Percentiles rank a stretch among this genome's conserved stretches.
These are phyloP conservation scores for Eremothecium sinecaudum DNA, from an alignment of 1,139 yeast genomes.

Conservation along the genomic window DNA sequence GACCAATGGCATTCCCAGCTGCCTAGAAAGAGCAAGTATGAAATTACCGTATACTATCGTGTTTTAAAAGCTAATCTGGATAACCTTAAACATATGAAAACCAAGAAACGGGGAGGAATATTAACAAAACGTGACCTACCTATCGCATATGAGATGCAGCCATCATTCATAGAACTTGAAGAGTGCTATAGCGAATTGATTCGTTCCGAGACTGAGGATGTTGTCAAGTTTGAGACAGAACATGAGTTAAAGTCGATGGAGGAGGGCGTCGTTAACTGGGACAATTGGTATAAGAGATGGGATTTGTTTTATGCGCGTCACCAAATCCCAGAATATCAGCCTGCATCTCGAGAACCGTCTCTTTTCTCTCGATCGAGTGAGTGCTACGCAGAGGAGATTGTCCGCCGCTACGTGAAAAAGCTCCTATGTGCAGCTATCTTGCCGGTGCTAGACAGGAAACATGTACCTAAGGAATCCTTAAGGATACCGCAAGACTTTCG, in stretches of 20 bases:
- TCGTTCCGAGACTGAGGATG: conserved; percentile 4
- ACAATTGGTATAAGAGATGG: conserved; percentile 28
- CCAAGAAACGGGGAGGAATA: conserved; percentile 15
- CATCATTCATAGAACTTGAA: conserved; percentile 22
- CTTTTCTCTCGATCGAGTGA: conserved; percentile 12
- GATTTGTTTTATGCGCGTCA: conserved; percentile 19
- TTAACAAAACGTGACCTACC: conserved; percentile 20
- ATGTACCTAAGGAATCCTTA: conserved; percentile 10
- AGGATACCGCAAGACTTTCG: conserved; percentile 1
- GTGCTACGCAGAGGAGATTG: conserved; percentile 11
- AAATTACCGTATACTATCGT: conserved; percentile 23
- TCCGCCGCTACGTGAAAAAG: conserved; percentile 14
- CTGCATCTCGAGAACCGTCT: conserved; percentile 13
- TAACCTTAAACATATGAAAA: conserved; percentile 13
- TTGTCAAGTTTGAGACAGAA: conserved; percentile 2
- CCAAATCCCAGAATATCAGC: conserved; percentile 16
- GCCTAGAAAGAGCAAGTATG: conserved; percentile 22
- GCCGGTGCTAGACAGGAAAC: conserved; percentile 15
- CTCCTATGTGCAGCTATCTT: conserved; percentile 18
- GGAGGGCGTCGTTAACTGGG: conserved; percentile 12
- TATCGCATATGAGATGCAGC: conserved; percentile 30
- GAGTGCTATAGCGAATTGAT: conserved; percentile 16
- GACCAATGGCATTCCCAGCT: conserved; percentile 24
- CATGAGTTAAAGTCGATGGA: conserved; percentile 3
- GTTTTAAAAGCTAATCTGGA: conserved; percentile 18